phyloP scores from a whole-genome alignment of 164 flowering plant genomes.

The Hamamelis virginiana region DNA sequence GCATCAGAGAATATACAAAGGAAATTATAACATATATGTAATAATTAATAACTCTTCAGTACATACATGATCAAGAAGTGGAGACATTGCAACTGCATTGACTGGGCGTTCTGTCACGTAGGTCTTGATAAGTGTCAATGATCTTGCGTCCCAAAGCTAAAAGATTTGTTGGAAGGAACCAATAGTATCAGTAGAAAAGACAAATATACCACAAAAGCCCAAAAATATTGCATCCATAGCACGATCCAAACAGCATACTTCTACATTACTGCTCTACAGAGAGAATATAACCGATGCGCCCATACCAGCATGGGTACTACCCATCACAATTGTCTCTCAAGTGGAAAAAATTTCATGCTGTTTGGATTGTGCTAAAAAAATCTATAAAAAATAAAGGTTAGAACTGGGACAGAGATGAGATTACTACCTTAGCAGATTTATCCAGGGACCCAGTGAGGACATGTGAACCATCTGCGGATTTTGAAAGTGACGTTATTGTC shows the following conservation, averaged over 20 bases:
- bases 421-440: slow-evolving; percentile 82
- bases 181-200: not conserved
- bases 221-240: no score
- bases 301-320: no score
- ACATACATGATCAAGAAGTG: slow-evolving; percentile 87
- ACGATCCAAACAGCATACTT: no score
- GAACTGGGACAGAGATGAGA: not conserved
- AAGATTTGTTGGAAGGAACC: slow-evolving; percentile 10
- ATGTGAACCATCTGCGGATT: slow-evolving; percentile 80
- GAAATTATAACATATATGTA: not conserved
- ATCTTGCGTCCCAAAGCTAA: slow-evolving; percentile 91
- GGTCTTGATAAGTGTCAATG: slow-evolving; percentile 80
- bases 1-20: not conserved
- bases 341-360: no score
- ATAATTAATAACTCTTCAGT: not conserved
- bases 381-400: not conserved
- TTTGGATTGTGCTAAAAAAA: no score
- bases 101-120: slow-evolving; percentile 89
- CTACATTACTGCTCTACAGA: no score
- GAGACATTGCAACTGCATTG: slow-evolving; percentile 92
- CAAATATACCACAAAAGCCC: no score
- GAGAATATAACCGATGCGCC: no score
- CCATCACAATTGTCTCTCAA: no score
- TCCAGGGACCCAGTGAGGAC: slow-evolving; percentile 86
- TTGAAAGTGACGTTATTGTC: slow-evolving; percentile 68